phyloP scores from a whole-genome alignment of 140 eudicot species.

The Stevia rebaudiana region DNA sequence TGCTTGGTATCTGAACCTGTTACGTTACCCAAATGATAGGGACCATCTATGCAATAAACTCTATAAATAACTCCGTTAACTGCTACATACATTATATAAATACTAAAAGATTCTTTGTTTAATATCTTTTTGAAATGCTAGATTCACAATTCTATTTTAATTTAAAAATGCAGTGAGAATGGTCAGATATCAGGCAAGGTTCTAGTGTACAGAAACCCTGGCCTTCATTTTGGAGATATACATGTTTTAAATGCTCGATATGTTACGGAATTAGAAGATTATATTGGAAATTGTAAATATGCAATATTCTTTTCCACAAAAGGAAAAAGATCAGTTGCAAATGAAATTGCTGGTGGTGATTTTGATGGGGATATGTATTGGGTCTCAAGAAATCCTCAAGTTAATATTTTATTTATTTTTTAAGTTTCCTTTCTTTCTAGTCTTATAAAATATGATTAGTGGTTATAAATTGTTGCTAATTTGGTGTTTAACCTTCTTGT shows the following conservation, averaged over 20 bases:
- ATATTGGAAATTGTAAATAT: conserved; percentile 68
- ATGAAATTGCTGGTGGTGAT: conserved; percentile 82
- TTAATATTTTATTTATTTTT: conserved; percentile 11
- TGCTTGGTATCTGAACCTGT: too few relatives aligned
- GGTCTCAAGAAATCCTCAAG: conserved; percentile 60
- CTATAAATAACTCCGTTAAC: too few relatives aligned
- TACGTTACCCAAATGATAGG: too few relatives aligned
- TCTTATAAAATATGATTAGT: too few relatives aligned
- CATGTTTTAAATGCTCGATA: conserved; percentile 54
- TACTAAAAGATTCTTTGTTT: background rate
- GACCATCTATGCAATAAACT: too few relatives aligned
- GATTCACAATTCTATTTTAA: background rate
- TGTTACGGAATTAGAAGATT: conserved; percentile 44
- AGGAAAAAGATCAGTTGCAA: conserved; percentile 57
- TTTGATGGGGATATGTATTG: conserved; percentile 87
- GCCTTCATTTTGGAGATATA: conserved; percentile 76
- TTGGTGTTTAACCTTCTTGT: too few relatives aligned
- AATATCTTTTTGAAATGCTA: background rate
- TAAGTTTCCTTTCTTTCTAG: too few relatives aligned
- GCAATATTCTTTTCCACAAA: conserved; percentile 73
- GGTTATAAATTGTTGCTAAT: too few relatives aligned
- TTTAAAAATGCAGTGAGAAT: conserved; percentile 40
- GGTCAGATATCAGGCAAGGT: conserved; percentile 72
- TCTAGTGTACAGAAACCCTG: conserved; percentile 78
- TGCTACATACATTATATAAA: too few relatives aligned